phyloP scores from a whole-genome alignment of 495 filamentous ascomycete species.

The Xylaria bambusicola region DNA sequence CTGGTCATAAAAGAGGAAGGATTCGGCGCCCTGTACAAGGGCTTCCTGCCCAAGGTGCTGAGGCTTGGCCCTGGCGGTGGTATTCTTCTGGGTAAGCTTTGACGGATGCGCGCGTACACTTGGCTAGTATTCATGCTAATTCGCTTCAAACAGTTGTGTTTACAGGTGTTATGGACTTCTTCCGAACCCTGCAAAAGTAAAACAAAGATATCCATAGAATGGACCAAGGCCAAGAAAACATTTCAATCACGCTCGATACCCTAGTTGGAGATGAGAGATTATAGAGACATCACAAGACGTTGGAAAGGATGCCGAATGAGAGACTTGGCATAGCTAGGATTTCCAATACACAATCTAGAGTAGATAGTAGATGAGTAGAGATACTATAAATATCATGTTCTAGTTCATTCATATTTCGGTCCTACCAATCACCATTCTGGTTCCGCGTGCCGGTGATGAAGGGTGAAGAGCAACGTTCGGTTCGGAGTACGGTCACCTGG shows the following conservation, averaged over 20 bases:
- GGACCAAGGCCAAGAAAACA: neutral
- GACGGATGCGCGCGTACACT: conserved; percentile 4
- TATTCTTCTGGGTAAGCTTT: conserved; percentile 28
- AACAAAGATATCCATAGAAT: neutral
- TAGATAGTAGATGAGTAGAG: neutral
- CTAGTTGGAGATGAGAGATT: conserved; percentile 4
- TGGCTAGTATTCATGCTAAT: conserved; percentile 26
- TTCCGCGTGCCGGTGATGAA: neutral
- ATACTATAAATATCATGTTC: too few relatives aligned
- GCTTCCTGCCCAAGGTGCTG: conserved; percentile 93
- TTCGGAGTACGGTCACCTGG: too few relatives aligned
- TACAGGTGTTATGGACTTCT: conserved; percentile 93
- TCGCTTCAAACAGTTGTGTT: conserved; percentile 70
- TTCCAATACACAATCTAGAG: conserved; percentile 1
- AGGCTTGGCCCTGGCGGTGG: conserved; percentile 80
- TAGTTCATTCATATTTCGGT: neutral
- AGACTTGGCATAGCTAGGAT: neutral
- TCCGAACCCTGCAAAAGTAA: conserved; percentile 34
- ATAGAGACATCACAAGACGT: conserved; percentile 10
- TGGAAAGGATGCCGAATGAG: conserved; percentile 11
- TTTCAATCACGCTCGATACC: conserved; percentile 16
- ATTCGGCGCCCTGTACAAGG: conserved; percentile 91
- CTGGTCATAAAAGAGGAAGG: conserved; percentile 93
- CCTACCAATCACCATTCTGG: too few relatives aligned
- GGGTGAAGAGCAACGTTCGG: neutral